Evolutionary conservation across 495 filamentous ascomycete genomes (phyloP).

Genomic region (Opeltia flavorubescens): DNA sequence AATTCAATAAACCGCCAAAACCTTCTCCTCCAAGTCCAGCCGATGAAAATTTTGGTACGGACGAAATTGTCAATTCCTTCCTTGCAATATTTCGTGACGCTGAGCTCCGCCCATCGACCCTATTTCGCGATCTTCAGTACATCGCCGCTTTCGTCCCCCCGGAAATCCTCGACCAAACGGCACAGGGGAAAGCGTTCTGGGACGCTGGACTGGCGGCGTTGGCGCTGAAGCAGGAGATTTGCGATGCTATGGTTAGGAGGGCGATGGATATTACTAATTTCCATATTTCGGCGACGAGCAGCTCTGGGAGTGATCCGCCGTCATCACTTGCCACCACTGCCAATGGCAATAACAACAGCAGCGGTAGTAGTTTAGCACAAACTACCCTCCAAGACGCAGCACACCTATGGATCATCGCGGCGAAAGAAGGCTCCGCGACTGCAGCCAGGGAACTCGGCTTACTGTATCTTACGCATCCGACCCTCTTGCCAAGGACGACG

Average conservation of each 20-base stretch:
- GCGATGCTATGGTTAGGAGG: constrained; percentile 77
- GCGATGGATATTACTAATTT: constrained; percentile 51
- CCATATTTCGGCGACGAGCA: constrained; percentile 29
- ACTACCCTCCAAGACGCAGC: constrained; percentile 76
- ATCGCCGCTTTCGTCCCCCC: constrained; percentile 85
- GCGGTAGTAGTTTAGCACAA: constrained; percentile 26
- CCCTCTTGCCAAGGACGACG: constrained; percentile 70
- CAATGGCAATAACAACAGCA: constrained; percentile 22
- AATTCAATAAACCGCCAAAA: constrained; percentile 20
- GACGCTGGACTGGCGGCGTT: constrained; percentile 82
- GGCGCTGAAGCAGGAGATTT: constrained; percentile 78
- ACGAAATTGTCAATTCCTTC: constrained; percentile 66
- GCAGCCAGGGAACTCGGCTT: constrained; percentile 93
- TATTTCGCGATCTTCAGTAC: constrained; percentile 92
- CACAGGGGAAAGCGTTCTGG: constrained; percentile 86
- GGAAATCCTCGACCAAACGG: constrained; percentile 67
- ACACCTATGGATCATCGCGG: constrained; percentile 84
- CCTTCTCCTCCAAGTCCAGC: constrained; percentile 26
- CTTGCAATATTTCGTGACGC: constrained; percentile 65
- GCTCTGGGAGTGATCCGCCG: neutral
- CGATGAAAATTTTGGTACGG: constrained; percentile 40
- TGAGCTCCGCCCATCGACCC: constrained; percentile 68
- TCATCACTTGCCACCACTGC: constrained; percentile 10
- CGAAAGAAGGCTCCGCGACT: constrained; percentile 80
- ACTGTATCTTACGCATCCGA: constrained; percentile 86